Base-by-base conservation (phyloP, 805 yeast species). In the Kazachstania bromeliacearum region DNA sequence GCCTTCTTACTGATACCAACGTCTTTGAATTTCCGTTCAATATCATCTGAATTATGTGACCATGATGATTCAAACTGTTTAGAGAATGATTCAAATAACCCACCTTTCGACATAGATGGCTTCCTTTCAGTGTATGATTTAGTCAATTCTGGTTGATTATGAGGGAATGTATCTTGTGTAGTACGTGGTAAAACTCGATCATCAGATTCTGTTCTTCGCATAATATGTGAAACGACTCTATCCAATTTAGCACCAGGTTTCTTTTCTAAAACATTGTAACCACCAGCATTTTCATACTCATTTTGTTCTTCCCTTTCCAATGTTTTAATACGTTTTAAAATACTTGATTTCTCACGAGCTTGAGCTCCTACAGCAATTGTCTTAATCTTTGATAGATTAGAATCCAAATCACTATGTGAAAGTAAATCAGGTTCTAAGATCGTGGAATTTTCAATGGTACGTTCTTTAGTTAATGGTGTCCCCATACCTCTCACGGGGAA, bases 401-500 rank as follows among this genome's bases (percentile, higher is more conserved):
- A 16, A 8, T 10, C 5, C 4, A 20, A 8, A 12, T 8, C 17
- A 5, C 31, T 18, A 13, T 13, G 3, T 5, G 31, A 15, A 8
- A 26, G 15, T 17, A 21, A 27, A 7, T 21, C 32, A 13, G 24
- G 23, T 31, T 25, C 20, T 21, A 16, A 28, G 19, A 17, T 29
- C 16, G 36, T 40, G 16, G 64, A 45, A 19, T 64, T 62, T 4
- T 85, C 85, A 36, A 81, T 75, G 0, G 78, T 64, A 31, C 60
- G 60, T 46, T 81, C 88, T 36, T 70, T 61, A 19, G 56, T 59
- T 28, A 72, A 53, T 3, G 89, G 81, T 8, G 64, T 66, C 1
- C 84, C 87, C 89, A 82, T 80, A 1, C 84, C 89, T 46, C 66
- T 66, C 2, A 82, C 88, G 0, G 94, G 92, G 59, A 81, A 82